phyloP scores from a whole-genome alignment of 2,329 filamentous ascomycete genomes.

The Sporothrix luriei region DNA sequence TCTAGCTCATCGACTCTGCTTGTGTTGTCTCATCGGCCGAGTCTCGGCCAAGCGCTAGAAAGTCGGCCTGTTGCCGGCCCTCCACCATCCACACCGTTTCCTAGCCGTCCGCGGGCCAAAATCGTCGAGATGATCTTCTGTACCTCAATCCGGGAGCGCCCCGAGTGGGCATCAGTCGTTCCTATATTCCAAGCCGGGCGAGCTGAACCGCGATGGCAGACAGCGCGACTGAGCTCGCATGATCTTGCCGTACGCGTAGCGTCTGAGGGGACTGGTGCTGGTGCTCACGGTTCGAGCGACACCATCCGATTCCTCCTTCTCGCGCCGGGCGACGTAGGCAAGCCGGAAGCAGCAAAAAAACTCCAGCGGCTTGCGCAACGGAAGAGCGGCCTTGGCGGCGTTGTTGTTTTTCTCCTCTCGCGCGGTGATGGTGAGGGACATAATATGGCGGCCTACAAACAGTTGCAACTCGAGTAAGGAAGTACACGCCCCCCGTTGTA shows the following conservation, averaged over 20 bases:
- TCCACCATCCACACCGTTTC: neutral
- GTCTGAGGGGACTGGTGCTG: neutral
- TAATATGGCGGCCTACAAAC: slow-evolving; percentile 40
- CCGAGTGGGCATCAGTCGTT: slow-evolving; percentile 44
- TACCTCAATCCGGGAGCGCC: slow-evolving; percentile 45
- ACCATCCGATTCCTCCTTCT: slow-evolving; percentile 49
- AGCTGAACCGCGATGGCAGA: slow-evolving; percentile 37
- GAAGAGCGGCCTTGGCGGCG: slow-evolving; percentile 36
- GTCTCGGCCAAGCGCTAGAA: neutral
- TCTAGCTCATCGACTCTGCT: neutral
- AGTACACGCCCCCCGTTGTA: too few species aligned
- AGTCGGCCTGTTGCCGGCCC: neutral
- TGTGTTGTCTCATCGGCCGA: neutral
- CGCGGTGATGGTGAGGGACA: slow-evolving; percentile 35
- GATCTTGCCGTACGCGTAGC: slow-evolving; percentile 50
- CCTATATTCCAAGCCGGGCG: slow-evolving; percentile 39
- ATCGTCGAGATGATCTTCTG: slow-evolving; percentile 41
- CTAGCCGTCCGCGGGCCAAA: neutral
- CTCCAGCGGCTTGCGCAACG: slow-evolving; percentile 45
- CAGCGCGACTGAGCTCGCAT: slow-evolving; percentile 42
- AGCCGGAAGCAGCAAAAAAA: slow-evolving; percentile 40
- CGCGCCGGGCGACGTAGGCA: slow-evolving; percentile 44
- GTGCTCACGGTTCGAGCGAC: slow-evolving; percentile 21
- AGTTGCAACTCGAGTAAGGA: slow-evolving; percentile 50
- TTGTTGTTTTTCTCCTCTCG: slow-evolving; percentile 50